Percentiles rank a stretch among this genome's conserved stretches.
These are phyloP conservation scores for Lachnellula subtilissima DNA, from an alignment of 2,329 filamentous ascomycete species.

Conservation along the genomic window DNA sequence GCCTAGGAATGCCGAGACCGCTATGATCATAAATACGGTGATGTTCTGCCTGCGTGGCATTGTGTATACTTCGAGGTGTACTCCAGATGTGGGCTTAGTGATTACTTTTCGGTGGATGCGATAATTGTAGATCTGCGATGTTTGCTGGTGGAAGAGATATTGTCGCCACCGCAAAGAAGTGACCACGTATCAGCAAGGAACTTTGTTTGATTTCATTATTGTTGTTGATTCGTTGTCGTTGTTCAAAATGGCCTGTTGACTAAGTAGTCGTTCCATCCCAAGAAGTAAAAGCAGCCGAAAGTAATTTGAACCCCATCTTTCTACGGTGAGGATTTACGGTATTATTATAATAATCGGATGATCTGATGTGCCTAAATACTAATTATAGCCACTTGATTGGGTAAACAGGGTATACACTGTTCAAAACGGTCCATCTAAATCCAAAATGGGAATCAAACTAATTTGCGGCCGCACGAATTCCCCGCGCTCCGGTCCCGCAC, in stretches of 20 bases:
- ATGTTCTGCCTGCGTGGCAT: conserved; percentile 41
- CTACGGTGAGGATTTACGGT: too few relatives aligned
- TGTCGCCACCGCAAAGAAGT: neutral
- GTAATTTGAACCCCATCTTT: neutral
- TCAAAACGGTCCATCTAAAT: too few relatives aligned
- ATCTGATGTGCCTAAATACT: too few relatives aligned
- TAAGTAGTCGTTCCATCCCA: conserved; percentile 7
- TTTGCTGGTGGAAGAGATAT: neutral
- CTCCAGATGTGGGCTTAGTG: neutral
- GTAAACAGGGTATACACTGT: too few relatives aligned
- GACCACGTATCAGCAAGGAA: neutral
- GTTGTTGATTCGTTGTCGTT: neutral
- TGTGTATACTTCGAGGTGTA: neutral
- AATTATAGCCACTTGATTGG: neutral
- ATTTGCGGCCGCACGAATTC: too few relatives aligned
- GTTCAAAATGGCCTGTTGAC: neutral
- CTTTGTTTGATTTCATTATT: neutral
- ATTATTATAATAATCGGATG: too few relatives aligned
- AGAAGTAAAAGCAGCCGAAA: neutral
- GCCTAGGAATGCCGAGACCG: conserved; percentile 53
- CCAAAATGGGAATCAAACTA: too few relatives aligned
- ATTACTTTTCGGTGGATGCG: neutral
- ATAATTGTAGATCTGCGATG: neutral
- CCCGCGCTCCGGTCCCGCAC: too few relatives aligned
- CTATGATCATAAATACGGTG: conserved; percentile 48